A percentile compares a stretch with the other conserved stretches of the same genome.
These are phyloP conservation scores for Penicillium sp. DNA, from an alignment of 2,329 filamentous ascomycete genomes.

Conservation along the genomic window DNA sequence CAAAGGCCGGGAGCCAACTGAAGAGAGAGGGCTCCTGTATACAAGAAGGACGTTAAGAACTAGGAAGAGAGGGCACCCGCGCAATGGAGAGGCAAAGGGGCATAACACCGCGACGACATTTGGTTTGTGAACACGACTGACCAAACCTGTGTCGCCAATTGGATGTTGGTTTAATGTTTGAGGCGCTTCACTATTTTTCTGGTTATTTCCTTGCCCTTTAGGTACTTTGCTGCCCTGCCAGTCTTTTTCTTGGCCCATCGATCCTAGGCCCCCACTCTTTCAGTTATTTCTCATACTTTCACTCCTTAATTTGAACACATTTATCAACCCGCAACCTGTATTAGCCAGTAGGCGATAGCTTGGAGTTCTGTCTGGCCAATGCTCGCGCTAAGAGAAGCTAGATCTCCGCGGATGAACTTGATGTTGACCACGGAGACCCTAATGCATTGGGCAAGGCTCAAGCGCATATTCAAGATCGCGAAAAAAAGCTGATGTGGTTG, in stretches of 20 bases:
- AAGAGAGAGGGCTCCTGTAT: background rate
- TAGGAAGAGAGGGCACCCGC: background rate
- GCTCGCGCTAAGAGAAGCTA: background rate
- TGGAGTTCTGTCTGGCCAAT: background rate
- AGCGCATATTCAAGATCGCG: background rate
- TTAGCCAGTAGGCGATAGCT: background rate
- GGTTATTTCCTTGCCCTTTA: background rate
- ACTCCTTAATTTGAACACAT: background rate
- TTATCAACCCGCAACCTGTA: background rate
- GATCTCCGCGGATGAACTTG: background rate
- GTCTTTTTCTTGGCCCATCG: background rate
- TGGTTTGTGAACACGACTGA: background rate
- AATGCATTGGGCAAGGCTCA: background rate
- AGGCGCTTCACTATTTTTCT: background rate
- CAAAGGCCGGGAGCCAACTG: constrained; percentile 22
- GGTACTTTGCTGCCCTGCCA: background rate
- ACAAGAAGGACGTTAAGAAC: constrained; percentile 11
- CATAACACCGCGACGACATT: background rate
- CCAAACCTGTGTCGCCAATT: background rate
- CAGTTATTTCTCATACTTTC: background rate
- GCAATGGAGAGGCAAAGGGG: background rate
- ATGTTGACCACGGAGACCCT: background rate
- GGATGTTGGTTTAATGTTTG: background rate
- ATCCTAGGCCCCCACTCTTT: background rate
- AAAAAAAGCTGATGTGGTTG: background rate